phyloP scores from a whole-genome alignment of 2,329 filamentous ascomycete species.

The Epicoccum sorghinum region DNA sequence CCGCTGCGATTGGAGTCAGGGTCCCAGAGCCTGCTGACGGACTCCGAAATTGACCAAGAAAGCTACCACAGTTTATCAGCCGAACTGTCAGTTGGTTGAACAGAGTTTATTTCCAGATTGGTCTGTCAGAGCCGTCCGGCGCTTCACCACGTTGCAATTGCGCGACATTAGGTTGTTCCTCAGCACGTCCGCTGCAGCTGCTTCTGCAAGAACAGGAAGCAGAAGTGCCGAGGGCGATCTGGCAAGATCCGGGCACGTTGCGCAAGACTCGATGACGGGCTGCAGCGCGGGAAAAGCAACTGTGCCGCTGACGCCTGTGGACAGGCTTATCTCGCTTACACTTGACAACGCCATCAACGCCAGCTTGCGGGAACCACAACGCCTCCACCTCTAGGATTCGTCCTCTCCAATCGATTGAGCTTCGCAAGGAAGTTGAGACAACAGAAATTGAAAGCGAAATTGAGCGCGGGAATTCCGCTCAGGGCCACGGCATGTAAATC shows the following conservation, averaged over 20 bases:
- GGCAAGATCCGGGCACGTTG: slow-evolving; percentile 8
- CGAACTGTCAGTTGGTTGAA: not conserved
- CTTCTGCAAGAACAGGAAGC: not conserved
- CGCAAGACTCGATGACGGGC: slow-evolving; percentile 5
- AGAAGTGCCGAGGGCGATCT: slow-evolving; percentile 9
- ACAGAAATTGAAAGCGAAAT: slow-evolving; percentile 6
- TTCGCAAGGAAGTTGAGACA: not conserved
- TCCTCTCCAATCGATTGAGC: slow-evolving; percentile 4
- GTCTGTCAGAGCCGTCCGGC: not conserved
- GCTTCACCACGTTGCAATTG: slow-evolving; percentile 8
- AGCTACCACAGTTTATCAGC: slow-evolving; percentile 3
- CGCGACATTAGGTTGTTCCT: not conserved
- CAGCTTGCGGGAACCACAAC: slow-evolving; percentile 4
- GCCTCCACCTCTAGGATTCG: slow-evolving; percentile 9
- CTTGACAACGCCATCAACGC: slow-evolving; percentile 12
- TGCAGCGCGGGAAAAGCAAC: slow-evolving; percentile 11
- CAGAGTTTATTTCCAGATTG: not conserved
- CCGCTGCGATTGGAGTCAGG: slow-evolving; percentile 6
- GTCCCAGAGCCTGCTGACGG: slow-evolving; percentile 4
- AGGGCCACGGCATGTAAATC: slow-evolving; percentile 4
- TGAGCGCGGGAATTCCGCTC: slow-evolving; percentile 7
- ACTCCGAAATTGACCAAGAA: slow-evolving; percentile 1
- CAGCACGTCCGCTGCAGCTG: not conserved
- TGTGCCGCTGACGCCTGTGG: slow-evolving; percentile 16
- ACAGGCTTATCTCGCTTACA: slow-evolving; percentile 14